Percentiles rank a stretch among this genome's conserved stretches.
phyloP scores from a whole-genome alignment of 2,329 filamentous ascomycete species.

The Neonectria sp. region DNA sequence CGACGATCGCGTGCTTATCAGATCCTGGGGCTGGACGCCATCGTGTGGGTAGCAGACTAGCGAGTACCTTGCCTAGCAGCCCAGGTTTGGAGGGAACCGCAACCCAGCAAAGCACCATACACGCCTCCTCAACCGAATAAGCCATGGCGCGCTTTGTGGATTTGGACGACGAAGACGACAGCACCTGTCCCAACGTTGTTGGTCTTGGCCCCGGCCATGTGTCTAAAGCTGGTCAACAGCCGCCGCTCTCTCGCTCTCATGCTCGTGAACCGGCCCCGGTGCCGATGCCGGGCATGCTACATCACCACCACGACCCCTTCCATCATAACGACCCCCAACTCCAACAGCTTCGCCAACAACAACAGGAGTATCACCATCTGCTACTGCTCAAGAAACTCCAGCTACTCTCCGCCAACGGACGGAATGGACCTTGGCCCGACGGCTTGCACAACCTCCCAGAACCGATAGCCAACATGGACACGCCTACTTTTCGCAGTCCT shows the following conservation, averaged over 20 bases:
- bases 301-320: conserved; percentile 9
- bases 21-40: conserved; percentile 42
- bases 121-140: conserved; percentile 20
- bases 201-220: conserved; percentile 31
- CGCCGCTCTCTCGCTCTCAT: conserved; percentile 12
- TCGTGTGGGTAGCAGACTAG: conserved; percentile 8
- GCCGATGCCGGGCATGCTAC: conserved; percentile 42
- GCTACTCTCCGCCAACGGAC: conserved; percentile 41
- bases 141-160: conserved; percentile 51
- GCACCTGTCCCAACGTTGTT: conserved; percentile 25
- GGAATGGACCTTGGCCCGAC: conserved; percentile 49
- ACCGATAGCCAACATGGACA: conserved; percentile 45
- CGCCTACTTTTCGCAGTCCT: conserved; percentile 43
- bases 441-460: conserved; percentile 40
- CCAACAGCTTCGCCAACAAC: conserved; percentile 26
- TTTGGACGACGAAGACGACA: conserved; percentile 47
- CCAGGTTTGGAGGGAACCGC: conserved; percentile 6
- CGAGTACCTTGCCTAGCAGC: background rate
- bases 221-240: conserved; percentile 2
- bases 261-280: conserved; percentile 41
- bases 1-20: conserved; percentile 45
- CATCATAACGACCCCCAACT: conserved; percentile 43
- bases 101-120: background rate
- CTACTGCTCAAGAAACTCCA: conserved; percentile 47
- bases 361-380: conserved; percentile 46